Percentiles rank a stretch among this genome's conserved stretches.
phyloP scores from a whole-genome alignment of 2,329 filamentous ascomycete species.

The Alternaria hordeiaustralica region DNA sequence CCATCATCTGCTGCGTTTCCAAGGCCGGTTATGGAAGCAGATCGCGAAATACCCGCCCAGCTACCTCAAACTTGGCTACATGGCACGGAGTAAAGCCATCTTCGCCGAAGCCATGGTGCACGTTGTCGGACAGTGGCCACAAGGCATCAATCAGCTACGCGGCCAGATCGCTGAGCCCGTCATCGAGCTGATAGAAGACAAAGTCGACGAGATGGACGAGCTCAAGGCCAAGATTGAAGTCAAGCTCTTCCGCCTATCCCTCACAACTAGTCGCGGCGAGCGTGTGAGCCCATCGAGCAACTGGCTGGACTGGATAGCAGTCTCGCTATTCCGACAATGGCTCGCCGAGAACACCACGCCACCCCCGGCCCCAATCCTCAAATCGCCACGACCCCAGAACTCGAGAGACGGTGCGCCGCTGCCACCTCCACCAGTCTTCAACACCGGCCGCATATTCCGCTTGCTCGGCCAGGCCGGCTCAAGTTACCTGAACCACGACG shows the following conservation, averaged over 20 bases:
- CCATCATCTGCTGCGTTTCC: slow-evolving; percentile 91
- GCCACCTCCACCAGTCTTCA: slow-evolving; percentile 56
- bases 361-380: slow-evolving; percentile 62
- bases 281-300: slow-evolving; percentile 78
- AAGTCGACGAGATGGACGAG: slow-evolving; percentile 90
- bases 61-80: slow-evolving; percentile 87
- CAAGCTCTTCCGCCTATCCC: slow-evolving; percentile 78
- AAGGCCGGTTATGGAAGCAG: slow-evolving; percentile 90
- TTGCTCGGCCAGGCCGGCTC: slow-evolving; percentile 70
- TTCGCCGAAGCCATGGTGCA: slow-evolving; percentile 85
- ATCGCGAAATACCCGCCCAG: slow-evolving; percentile 95
- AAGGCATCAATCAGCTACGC: slow-evolving; percentile 77
- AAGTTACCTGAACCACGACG: slow-evolving; percentile 80
- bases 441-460: slow-evolving; percentile 77
- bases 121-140: slow-evolving; percentile 92
- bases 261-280: slow-evolving; percentile 81
- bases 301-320: slow-evolving; percentile 88
- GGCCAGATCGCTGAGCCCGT: slow-evolving; percentile 73
- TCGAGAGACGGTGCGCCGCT: slow-evolving; percentile 27
- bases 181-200: slow-evolving; percentile 90
- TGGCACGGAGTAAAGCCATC: slow-evolving; percentile 79
- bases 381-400: slow-evolving; percentile 50
- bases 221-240: slow-evolving; percentile 79
- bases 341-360: slow-evolving; percentile 87
- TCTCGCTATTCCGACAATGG: slow-evolving; percentile 91